phyloP scores from a whole-genome alignment of 805 yeast genomes.

The Ogataea degrootiae region DNA sequence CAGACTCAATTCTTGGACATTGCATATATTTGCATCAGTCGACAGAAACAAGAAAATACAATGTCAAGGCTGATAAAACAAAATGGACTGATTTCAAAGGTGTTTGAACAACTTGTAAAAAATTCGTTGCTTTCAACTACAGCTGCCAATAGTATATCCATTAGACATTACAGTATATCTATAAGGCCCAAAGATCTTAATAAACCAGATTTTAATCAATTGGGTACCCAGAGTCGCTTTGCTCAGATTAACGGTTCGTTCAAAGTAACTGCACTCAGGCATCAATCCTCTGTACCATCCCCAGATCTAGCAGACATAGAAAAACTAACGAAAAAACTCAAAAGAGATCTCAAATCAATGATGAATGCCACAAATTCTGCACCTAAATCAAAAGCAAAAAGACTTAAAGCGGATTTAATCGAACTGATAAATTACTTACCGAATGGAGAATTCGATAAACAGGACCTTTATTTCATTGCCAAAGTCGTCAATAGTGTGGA shows the following conservation, averaged over 20 bases:
- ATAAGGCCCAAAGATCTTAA: too few species aligned
- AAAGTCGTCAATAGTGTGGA: constrained; percentile 28
- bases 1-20: too few species aligned
- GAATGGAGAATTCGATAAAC: constrained; percentile 18
- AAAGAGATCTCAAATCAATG: constrained; percentile 21
- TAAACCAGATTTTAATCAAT: too few species aligned
- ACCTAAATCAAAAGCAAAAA: constrained; percentile 22
- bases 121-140: too few species aligned
- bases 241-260: not conserved
- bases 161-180: too few species aligned
- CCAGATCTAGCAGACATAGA: constrained; percentile 15
- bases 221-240: too few species aligned
- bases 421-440: constrained; percentile 18
- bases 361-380: constrained; percentile 21
- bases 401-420: constrained; percentile 18
- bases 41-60: too few species aligned
- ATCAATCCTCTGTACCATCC: constrained; percentile 6
- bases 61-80: too few species aligned
- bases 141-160: too few species aligned
- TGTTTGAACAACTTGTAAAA: too few species aligned
- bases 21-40: too few species aligned
- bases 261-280: not conserved
- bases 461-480: constrained; percentile 26
- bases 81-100: too few species aligned
- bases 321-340: constrained; percentile 7